Conservation (phyloP, 306 rosid genomes). For the Spatholobus suberectus region DNA sequence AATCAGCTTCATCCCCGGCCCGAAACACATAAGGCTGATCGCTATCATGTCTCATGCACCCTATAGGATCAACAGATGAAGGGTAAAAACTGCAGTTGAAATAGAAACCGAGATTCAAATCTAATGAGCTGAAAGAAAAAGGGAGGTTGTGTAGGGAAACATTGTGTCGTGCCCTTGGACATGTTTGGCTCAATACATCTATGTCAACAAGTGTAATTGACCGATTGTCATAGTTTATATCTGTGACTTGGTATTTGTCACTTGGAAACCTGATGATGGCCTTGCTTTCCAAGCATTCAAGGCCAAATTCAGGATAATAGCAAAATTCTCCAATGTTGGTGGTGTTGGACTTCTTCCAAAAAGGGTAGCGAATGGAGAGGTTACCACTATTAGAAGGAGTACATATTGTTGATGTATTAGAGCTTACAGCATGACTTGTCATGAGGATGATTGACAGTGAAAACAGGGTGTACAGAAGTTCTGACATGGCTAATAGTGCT, state of each 20-base stretch:
- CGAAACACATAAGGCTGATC: slow-evolving; percentile 42
- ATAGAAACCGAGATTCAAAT: slow-evolving; percentile 50
- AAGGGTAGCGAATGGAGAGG: slow-evolving; percentile 43
- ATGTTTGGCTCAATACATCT: slow-evolving; percentile 31
- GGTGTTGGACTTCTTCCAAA: slow-evolving; percentile 28
- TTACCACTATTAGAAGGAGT: slow-evolving; percentile 25
- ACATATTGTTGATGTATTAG: slow-evolving; percentile 22
- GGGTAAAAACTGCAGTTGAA: slow-evolving; percentile 46
- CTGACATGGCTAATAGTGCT: slow-evolving; percentile 44
- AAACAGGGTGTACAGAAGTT: background rate
- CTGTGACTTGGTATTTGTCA: slow-evolving; percentile 37
- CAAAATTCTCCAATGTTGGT: background rate
- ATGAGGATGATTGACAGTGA: slow-evolving; percentile 27
- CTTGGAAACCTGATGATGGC: slow-evolving; percentile 23
- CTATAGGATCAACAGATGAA: background rate
- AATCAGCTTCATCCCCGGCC: background rate
- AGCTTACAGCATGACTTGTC: slow-evolving; percentile 10
- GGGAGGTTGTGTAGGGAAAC: slow-evolving; percentile 39
- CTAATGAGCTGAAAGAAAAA: slow-evolving; percentile 3
- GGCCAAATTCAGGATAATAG: slow-evolving; percentile 45
- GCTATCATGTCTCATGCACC: slow-evolving; percentile 1
- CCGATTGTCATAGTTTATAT: slow-evolving; percentile 24
- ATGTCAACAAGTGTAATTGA: slow-evolving; percentile 50
- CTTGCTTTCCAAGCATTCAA: background rate
- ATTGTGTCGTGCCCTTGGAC: slow-evolving; percentile 48